Base-by-base conservation (phyloP, 2,329 filamentous ascomycete genomes). In the Cladophialophora immunda region DNA sequence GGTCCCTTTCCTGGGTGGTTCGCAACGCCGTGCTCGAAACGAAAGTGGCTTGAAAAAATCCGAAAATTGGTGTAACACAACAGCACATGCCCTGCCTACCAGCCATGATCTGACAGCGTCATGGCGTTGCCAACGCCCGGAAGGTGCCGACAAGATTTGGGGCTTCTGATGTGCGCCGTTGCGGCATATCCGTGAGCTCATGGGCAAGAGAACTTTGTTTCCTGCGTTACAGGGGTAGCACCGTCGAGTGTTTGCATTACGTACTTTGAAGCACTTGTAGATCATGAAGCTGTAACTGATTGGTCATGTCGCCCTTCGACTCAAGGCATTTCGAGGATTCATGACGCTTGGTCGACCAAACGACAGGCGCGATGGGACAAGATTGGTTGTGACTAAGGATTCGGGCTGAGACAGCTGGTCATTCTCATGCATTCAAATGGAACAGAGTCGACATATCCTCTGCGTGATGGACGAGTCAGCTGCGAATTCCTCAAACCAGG, bases 381-480 rank as follows among this genome's bases (percentile, higher is more conserved):
- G 45, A 19, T 53, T 4, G 25, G 6, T 55, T 34, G n/a, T n/a
- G 52, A 32, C 25, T 47, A 25, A 41, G 17, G 19, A 13, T 58
- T 13, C 27, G 22, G 19, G 61, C 36, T 36, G 13, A 6, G 27
- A 32, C 15, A 50, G 32, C 34, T 19, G 15, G 36, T n/a, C 32
- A 9, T 68, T 80, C 79, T 87, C 86, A 72, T 90, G 88, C 76
- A 81, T 73, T 50, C 45, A 50, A 50, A 65, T 91, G 89, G 79
- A 92, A 93, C 68, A 92, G 75, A 59, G 80, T 79, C 68, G 82
- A 83, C 71, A 84, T 82, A 73, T 80, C 83, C 71, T 73, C 73
- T 62, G 62, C 45, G 58, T 25, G 57, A 69, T 73, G 72, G 74
- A 73, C 69, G 65, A 70, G 54, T 64, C 36, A 68, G 67, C 47